phyloP scores from a whole-genome alignment of 148 eudicot genomes.

The Rhododendron ferrugineum region DNA sequence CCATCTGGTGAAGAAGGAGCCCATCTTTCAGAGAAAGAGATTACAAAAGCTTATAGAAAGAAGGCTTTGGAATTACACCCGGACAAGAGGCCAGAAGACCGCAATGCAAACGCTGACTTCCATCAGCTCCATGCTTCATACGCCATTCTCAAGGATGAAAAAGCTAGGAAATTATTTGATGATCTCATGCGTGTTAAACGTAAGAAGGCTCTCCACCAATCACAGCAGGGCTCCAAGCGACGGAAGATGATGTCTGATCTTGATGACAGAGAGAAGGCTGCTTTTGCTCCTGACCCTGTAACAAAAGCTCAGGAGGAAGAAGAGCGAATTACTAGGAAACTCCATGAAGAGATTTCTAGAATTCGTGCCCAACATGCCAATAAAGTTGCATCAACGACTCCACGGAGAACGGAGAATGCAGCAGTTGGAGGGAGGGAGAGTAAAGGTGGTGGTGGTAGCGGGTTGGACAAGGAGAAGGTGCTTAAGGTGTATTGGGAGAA shows the following conservation, averaged over 20 bases:
- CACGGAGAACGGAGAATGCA: constrained; percentile 6
- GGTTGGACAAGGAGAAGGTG: constrained; percentile 37
- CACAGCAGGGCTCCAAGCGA: constrained; percentile 44
- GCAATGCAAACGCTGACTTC: constrained; percentile 36
- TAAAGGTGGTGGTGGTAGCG: constrained; percentile 11
- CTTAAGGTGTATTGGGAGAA: too few relatives aligned
- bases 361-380: constrained; percentile 38
- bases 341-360: constrained; percentile 43
- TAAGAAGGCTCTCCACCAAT: constrained; percentile 31
- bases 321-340: constrained; percentile 40
- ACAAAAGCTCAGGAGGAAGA: constrained; percentile 40
- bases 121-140: constrained; percentile 39
- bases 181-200: constrained; percentile 42
- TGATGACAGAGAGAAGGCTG: constrained; percentile 45
- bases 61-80: constrained; percentile 57
- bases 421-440: constrained; percentile 10
- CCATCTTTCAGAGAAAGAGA: constrained; percentile 33
- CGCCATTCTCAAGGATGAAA: constrained; percentile 45
- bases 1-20: constrained; percentile 59
- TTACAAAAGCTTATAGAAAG: constrained; percentile 43
- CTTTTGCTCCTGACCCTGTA: constrained; percentile 25
- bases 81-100: constrained; percentile 51
- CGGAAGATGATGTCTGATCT: constrained; percentile 55
- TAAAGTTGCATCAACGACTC: constrained; percentile 11
- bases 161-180: constrained; percentile 42